Evolutionary conservation across 805 yeast species (phyloP).

Genomic region (Myxozyma monticola): DNA sequence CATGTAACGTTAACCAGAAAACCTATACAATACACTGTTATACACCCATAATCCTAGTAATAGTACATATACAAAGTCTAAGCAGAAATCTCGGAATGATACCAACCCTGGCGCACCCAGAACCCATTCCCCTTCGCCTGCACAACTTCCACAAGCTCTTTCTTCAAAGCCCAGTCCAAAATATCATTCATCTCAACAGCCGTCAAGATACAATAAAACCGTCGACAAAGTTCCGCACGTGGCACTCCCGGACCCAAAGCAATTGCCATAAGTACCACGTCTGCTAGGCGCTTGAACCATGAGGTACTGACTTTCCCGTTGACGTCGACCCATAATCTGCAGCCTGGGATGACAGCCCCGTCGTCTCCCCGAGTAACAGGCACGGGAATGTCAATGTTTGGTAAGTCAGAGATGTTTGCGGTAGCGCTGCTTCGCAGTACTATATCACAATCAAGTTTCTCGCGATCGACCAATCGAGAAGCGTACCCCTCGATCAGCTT

Average conservation of each 20-base stretch:
- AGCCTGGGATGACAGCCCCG: slow-evolving; percentile 45
- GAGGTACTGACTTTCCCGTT: slow-evolving; percentile 57
- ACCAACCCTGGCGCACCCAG: slow-evolving; percentile 35
- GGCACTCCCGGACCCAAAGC: slow-evolving; percentile 59
- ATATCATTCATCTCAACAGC: slow-evolving; percentile 33
- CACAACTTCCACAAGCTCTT: slow-evolving; percentile 10
- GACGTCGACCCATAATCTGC: slow-evolving; percentile 70
- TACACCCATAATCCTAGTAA: no score
- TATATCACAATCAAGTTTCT: slow-evolving; percentile 64
- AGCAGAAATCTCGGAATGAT: slow-evolving; percentile 19
- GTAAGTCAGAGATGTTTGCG: slow-evolving; percentile 5
- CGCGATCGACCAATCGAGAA: slow-evolving; percentile 71
- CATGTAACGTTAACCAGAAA: background rate
- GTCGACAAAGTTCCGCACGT: slow-evolving; percentile 30
- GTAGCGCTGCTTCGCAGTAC: slow-evolving; percentile 40
- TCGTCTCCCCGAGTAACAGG: slow-evolving; percentile 9
- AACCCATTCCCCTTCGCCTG: slow-evolving; percentile 30
- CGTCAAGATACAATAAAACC: slow-evolving; percentile 33
- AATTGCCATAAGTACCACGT: slow-evolving; percentile 48
- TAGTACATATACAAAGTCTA: background rate
- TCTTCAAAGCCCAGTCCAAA: slow-evolving; percentile 35
- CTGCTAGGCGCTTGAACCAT: slow-evolving; percentile 61
- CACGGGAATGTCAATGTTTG: slow-evolving; percentile 1
- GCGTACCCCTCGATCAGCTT: slow-evolving; percentile 62
- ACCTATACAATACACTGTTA: background rate